Evolutionary conservation across 225 moss, liverwort and hornwort genomes (phyloP).

Genomic region (Polytrichum commune): DNA sequence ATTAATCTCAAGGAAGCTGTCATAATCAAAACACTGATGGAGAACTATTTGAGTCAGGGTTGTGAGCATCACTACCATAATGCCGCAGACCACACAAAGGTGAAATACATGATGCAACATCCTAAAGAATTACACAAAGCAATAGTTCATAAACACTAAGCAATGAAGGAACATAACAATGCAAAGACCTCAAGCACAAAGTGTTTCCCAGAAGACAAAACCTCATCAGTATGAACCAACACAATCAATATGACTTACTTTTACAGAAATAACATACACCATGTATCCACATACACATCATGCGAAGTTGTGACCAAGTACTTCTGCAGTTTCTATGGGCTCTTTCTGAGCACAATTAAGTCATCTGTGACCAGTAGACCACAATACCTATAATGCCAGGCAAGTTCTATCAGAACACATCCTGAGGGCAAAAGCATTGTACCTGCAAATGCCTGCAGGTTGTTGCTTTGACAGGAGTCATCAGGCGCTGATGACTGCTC

Average conservation of each 20-base stretch:
- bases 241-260: too few species aligned
- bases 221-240: too few species aligned
- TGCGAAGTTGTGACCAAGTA: too few species aligned
- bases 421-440: conserved; percentile 1
- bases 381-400: background rate
- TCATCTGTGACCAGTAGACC: too few species aligned
- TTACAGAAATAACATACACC: too few species aligned
- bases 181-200: background rate
- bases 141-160: background rate
- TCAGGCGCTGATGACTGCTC: conserved; percentile 76
- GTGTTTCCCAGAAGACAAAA: background rate
- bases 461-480: conserved; percentile 75
- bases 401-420: background rate
- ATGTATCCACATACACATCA: too few species aligned
- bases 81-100: too few species aligned
- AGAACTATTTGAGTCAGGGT: conserved; percentile 6
- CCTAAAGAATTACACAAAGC: background rate
- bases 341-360: too few species aligned
- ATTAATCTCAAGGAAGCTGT: conserved; percentile 88
- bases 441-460: conserved; percentile 91
- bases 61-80: too few species aligned
- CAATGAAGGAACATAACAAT: conserved; percentile 3
- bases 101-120: too few species aligned
- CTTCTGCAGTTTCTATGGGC: too few species aligned
- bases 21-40: conserved; percentile 88